Conservation (phyloP, 2,329 filamentous ascomycete genomes). For the Penicillium sp. region DNA sequence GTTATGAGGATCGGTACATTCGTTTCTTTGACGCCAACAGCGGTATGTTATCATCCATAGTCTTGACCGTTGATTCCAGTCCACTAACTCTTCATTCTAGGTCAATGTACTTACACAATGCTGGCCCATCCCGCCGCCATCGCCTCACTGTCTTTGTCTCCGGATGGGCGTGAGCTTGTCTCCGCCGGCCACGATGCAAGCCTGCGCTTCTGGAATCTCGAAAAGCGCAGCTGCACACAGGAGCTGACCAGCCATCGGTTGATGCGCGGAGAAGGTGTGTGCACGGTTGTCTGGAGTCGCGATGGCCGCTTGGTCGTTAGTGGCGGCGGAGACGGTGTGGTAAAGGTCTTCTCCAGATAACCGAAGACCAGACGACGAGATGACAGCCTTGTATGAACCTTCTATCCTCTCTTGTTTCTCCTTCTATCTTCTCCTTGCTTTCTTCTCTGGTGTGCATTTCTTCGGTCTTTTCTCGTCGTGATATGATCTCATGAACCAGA, state of each 20-base stretch:
- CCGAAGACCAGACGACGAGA: constrained; percentile 32
- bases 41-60: constrained; percentile 67
- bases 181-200: constrained; percentile 95
- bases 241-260: constrained; percentile 91
- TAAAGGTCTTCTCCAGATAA: constrained; percentile 76
- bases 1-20: constrained; percentile 95
- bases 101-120: constrained; percentile 99
- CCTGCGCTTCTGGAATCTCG: constrained; percentile 94
- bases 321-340: constrained; percentile 90
- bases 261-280: constrained; percentile 96
- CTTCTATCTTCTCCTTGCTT: constrained; percentile 26
- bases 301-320: constrained; percentile 95
- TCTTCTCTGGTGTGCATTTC: constrained; percentile 34
- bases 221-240: constrained; percentile 93
- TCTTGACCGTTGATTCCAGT: not conserved
- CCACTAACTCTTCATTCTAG: constrained; percentile 55
- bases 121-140: constrained; percentile 93
- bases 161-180: constrained; percentile 91
- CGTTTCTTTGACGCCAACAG: constrained; percentile 98
- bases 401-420: constrained; percentile 19
- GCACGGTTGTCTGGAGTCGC: constrained; percentile 91
- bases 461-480: constrained; percentile 31
- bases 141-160: constrained; percentile 86
- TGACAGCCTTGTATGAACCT: constrained; percentile 38
- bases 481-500: constrained; percentile 44